Percentiles rank a stretch among this genome's conserved stretches.
Evolutionary conservation across 108 stramenopile genomes (phyloP).

Genomic region (Cyclotella baltica): DNA sequence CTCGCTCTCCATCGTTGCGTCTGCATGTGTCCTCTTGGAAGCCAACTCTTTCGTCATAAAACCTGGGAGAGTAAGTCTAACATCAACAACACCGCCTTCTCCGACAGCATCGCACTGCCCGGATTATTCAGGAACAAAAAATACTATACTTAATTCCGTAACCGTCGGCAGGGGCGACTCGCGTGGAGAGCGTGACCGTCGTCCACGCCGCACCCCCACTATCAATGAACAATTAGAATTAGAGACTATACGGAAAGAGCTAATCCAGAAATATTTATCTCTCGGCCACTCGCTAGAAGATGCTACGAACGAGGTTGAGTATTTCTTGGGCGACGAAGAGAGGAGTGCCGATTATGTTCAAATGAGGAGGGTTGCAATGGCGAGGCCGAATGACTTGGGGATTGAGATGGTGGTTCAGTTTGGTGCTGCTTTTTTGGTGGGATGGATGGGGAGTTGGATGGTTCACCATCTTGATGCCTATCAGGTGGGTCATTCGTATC

Average conservation of each 20-base stretch:
- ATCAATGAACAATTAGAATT: conserved; percentile 46
- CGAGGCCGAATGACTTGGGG: conserved; percentile 48
- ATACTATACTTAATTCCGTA: conserved; percentile 23
- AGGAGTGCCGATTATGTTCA: conserved; percentile 50
- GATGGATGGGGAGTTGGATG: conserved; percentile 37
- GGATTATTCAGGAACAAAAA: not conserved
- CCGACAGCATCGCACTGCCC: not conserved
- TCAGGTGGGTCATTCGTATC: not conserved
- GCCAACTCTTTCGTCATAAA: not conserved
- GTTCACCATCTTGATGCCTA: not conserved
- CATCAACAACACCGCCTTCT: not conserved
- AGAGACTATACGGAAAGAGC: conserved; percentile 45
- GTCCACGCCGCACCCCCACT: conserved; percentile 25
- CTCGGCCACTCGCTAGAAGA: conserved; percentile 49
- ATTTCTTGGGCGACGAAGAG: conserved; percentile 53
- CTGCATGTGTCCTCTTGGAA: not conserved
- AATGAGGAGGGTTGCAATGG: conserved; percentile 57
- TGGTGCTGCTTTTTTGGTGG: conserved; percentile 44
- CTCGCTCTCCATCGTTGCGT: not conserved
- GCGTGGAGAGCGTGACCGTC: conserved; percentile 15
- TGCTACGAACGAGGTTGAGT: conserved; percentile 46
- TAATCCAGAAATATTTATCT: conserved; percentile 50
- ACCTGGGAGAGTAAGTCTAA: not conserved
- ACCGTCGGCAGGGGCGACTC: conserved; percentile 42
- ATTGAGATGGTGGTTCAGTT: conserved; percentile 52